A percentile compares a stretch with the other conserved stretches of the same genome.
These are phyloP conservation scores for Colletotrichum zoysiae DNA, from an alignment of 2,329 filamentous ascomycete genomes.

Conservation along the genomic window DNA sequence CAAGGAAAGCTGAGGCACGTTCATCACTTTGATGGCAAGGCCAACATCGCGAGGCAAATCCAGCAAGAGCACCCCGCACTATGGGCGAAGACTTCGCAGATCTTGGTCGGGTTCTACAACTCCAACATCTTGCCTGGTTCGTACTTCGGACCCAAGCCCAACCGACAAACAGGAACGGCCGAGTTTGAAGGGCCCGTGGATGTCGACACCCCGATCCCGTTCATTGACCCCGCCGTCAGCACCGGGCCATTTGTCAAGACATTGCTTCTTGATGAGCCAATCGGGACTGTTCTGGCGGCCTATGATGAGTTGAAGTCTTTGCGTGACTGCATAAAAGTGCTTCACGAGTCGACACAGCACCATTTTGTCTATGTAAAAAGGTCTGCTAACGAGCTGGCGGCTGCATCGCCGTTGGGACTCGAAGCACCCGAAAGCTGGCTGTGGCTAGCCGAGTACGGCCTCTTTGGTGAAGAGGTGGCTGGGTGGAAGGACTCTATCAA, in stretches of 20 bases:
- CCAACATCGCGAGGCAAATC: constrained; percentile 19
- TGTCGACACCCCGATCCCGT: not conserved
- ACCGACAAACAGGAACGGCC: not conserved
- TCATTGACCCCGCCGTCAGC: constrained; percentile 54
- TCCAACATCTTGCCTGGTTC: constrained; percentile 16
- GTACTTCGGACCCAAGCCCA: not conserved
- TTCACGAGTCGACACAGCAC: constrained; percentile 55
- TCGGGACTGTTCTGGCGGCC: constrained; percentile 58
- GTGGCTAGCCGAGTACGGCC: constrained; percentile 17
- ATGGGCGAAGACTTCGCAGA: constrained; percentile 26
- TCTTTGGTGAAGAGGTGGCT: constrained; percentile 12
- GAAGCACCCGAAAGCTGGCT: constrained; percentile 14
- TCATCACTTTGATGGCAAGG: constrained; percentile 28
- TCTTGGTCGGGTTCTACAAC: constrained; percentile 25
- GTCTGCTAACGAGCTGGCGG: constrained; percentile 49
- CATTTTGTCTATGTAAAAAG: constrained; percentile 50
- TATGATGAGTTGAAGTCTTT: constrained; percentile 55
- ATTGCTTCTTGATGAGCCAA: constrained; percentile 55
- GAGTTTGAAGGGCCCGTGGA: constrained; percentile 16
- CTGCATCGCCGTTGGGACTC: constrained; percentile 6
- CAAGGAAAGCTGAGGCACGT: constrained; percentile 18
- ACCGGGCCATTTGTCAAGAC: constrained; percentile 60
- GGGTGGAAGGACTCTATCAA: constrained; percentile 26
- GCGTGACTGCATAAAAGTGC: constrained; percentile 47
- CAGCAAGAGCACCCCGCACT: not conserved